Percentiles rank a stretch among this genome's conserved stretches.
Evolutionary conservation across 441 rosid species (phyloP).

Genomic region (Erodium moschatum): DNA sequence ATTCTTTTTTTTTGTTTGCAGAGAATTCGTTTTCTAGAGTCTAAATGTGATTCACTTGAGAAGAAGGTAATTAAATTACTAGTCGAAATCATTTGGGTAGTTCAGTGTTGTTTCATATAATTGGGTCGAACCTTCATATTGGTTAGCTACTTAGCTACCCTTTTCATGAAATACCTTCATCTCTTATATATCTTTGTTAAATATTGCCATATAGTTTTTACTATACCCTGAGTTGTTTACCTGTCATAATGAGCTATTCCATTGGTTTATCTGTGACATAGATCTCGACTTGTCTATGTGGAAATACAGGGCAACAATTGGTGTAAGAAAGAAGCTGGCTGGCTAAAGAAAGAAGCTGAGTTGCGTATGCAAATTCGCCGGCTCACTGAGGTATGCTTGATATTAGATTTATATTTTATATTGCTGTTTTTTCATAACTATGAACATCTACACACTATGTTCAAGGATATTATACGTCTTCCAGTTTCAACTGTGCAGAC

Average conservation of each 20-base stretch:
- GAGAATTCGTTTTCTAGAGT: constrained; percentile 61
- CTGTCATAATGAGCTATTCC: not conserved
- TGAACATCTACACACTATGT: no score
- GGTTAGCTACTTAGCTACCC: not conserved
- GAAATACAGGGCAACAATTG: constrained; percentile 34
- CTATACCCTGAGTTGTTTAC: not conserved
- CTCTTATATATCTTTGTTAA: not conserved
- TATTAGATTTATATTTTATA: not conserved
- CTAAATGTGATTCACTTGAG: constrained; percentile 48
- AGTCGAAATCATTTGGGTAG: not conserved
- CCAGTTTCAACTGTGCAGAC: no score
- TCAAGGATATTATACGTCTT: no score
- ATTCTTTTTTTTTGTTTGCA: constrained; percentile 24
- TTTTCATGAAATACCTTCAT: not conserved
- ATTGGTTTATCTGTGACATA: not conserved
- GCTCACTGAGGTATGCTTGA: constrained; percentile 38
- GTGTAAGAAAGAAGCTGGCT: constrained; percentile 40
- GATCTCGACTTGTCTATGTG: constrained; percentile 11
- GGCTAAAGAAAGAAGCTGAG: constrained; percentile 39
- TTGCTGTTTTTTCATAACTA: not conserved
- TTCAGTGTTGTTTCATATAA: not conserved
- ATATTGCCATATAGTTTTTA: not conserved
- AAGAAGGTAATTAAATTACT: constrained; percentile 37
- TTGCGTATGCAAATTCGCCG: constrained; percentile 32
- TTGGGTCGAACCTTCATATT: not conserved